Evolutionary conservation across 2,329 filamentous ascomycete species (phyloP).

Genomic region (Pyrenochaeta sp.): DNA sequence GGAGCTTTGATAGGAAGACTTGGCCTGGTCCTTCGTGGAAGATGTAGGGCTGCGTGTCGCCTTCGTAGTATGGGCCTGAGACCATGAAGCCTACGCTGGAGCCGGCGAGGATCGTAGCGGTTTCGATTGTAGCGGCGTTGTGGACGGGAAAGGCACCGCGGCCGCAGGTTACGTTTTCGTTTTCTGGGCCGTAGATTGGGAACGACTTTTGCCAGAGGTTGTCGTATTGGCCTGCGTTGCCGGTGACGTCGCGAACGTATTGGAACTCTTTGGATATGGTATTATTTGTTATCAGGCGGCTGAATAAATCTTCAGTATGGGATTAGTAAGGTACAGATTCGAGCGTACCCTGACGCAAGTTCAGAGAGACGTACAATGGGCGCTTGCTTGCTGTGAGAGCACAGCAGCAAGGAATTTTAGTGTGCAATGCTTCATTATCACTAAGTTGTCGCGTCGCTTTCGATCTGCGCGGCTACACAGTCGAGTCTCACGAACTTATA

Average conservation of each 20-base stretch:
- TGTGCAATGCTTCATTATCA: not conserved
- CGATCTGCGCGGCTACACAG: not conserved
- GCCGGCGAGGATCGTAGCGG: constrained; percentile 21
- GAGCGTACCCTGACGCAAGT: not conserved
- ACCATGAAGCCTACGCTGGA: constrained; percentile 22
- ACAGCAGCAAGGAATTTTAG: not conserved
- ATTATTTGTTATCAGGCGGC: constrained; percentile 26
- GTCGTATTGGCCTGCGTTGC: constrained; percentile 7
- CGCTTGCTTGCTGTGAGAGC: constrained; percentile 3
- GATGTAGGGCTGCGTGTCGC: constrained; percentile 18
- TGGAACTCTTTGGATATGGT: constrained; percentile 26
- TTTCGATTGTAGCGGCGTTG: constrained; percentile 18
- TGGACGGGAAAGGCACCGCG: constrained; percentile 14
- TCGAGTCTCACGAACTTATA: not conserved
- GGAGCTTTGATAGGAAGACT: constrained; percentile 24
- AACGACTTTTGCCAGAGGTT: constrained; percentile 16
- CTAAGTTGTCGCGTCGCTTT: not conserved
- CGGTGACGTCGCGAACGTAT: constrained; percentile 27
- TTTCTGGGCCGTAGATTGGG: constrained; percentile 17
- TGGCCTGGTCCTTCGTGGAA: constrained; percentile 26
- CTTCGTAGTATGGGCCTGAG: constrained; percentile 11
- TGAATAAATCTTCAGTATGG: constrained; percentile 20
- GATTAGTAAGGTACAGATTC: not conserved
- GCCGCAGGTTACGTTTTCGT: constrained; percentile 19
- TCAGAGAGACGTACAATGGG: constrained; percentile 2